Conservation (phyloP, 495 filamentous ascomycete species). For the Trichoderma asperelloides region DNA sequence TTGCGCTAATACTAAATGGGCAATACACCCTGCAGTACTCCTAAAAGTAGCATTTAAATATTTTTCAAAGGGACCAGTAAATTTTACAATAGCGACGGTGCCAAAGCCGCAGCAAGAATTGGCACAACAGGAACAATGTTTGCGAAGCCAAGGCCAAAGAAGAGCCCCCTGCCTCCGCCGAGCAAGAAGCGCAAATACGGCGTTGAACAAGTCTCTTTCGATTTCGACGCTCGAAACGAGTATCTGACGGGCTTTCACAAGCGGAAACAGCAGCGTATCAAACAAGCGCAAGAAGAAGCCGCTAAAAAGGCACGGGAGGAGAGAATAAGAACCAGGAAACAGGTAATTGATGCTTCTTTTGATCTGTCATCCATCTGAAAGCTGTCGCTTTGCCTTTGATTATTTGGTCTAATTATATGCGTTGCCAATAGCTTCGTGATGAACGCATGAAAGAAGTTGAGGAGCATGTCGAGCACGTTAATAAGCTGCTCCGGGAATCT, state of each 20-base stretch:
- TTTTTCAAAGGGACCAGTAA: background rate
- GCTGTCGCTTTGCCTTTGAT: background rate
- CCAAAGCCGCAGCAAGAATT: background rate
- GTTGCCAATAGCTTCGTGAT: constrained; percentile 56
- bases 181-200: constrained; percentile 59
- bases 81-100: background rate
- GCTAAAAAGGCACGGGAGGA: constrained; percentile 64
- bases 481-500: constrained; percentile 51
- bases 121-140: constrained; percentile 28
- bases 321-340: constrained; percentile 58
- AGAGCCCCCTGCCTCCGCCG: constrained; percentile 36
- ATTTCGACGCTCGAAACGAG: constrained; percentile 63
- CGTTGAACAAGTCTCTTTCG: constrained; percentile 77
- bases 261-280: constrained; percentile 74
- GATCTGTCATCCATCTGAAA: constrained; percentile 3
- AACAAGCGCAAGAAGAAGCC: constrained; percentile 72
- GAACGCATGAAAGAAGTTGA: constrained; percentile 70
- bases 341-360: constrained; percentile 40
- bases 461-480: constrained; percentile 64
- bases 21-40: background rate
- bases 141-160: constrained; percentile 40
- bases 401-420: background rate
- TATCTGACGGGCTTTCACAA: constrained; percentile 96
- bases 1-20: background rate
- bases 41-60: background rate